phyloP scores from a whole-genome alignment of 768 basidiomycete genomes.

The Daedaleopsis sinensis region DNA sequence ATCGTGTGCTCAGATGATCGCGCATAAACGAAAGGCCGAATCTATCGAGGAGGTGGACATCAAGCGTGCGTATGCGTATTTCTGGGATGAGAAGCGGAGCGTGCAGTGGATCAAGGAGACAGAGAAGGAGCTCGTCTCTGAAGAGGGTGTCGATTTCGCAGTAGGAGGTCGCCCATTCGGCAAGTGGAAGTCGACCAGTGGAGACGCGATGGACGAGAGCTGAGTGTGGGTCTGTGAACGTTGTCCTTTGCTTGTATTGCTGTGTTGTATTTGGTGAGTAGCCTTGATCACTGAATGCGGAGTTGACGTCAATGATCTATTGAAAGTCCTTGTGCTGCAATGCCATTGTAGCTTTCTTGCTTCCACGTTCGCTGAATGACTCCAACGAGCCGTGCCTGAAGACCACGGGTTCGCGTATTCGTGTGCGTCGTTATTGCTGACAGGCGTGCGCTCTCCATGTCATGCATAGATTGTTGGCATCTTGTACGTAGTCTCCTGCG shows the following conservation, averaged over 20 bases:
- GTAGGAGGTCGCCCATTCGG: constrained; percentile 20
- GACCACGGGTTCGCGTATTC: not conserved
- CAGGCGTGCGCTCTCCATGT: not conserved
- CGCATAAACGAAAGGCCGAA: constrained; percentile 79
- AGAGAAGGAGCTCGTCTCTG: constrained; percentile 73
- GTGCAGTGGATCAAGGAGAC: constrained; percentile 91
- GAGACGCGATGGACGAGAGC: constrained; percentile 40
- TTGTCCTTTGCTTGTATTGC: constrained; percentile 8
- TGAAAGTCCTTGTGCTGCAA: not conserved
- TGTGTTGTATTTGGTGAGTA: constrained; percentile 11
- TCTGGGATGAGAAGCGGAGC: constrained; percentile 92
- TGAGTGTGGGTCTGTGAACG: constrained; percentile 12
- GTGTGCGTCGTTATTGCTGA: constrained; percentile 3
- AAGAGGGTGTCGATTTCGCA: constrained; percentile 54
- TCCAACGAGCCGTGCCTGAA: not conserved
- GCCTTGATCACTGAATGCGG: not conserved
- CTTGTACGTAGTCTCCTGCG: not conserved
- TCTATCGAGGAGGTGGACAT: constrained; percentile 87
- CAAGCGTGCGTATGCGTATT: constrained; percentile 81
- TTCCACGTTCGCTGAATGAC: not conserved
- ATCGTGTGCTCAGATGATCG: constrained; percentile 86
- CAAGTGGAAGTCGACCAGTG: constrained; percentile 1
- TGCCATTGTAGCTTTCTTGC: constrained; percentile 3
- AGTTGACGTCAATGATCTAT: too few relatives aligned
- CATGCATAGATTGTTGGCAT: not conserved